Evolutionary conservation across 2,329 filamentous ascomycete genomes (phyloP), one percentile per base, ranked within the genome.

Genomic region (Ceratocystis smalleyi): DNA sequence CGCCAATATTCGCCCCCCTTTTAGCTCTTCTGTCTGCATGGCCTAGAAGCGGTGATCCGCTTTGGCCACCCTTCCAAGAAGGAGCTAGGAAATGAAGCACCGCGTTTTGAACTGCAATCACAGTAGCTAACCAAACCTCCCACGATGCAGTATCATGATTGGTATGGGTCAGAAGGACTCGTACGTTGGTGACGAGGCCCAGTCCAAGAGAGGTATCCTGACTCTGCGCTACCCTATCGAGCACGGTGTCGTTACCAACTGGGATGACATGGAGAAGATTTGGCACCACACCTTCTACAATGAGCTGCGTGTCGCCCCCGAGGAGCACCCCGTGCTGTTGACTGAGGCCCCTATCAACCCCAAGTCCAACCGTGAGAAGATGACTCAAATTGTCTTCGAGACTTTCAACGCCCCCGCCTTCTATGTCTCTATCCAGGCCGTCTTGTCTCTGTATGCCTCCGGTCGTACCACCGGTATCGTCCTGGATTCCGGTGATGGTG

Each of bases 231-330:
- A 99, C 82, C 94, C 94, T 77, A 99, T 99, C 78, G 94, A 99
- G 86, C 94, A 99, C 87, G 94, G 94, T 94, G 94, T 99, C 74
- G 94, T 99, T 77, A 99, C 94, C 82, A 97, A 97, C 89, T 99
- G 94, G 94, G 94, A 99, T 79, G 94, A 97, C 80, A 97, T 97
- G 94, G 94, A 97, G 85, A 97, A 97, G 88, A 97, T 99, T 74
- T 99, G 94, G 94, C 94, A 99, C 81, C 94, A 99, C 89, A 97
- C 94, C 77, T 99, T 99, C 86, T 99, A 97, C 89, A 99, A 99
- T 83, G 94, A 99, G 85, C 85, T 99, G 76, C 92, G 94, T 92
- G 94, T 99, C 70, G 94, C 94, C 74, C 94, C 94, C 73, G 94
- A 99, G 85, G 94, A 99, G 88, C 94, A 99, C 86, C 94, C 94